These are phyloP conservation scores for Helotiales sp. DNA, from an alignment of 2,329 filamentous ascomycete species.

Conservation along the genomic window DNA sequence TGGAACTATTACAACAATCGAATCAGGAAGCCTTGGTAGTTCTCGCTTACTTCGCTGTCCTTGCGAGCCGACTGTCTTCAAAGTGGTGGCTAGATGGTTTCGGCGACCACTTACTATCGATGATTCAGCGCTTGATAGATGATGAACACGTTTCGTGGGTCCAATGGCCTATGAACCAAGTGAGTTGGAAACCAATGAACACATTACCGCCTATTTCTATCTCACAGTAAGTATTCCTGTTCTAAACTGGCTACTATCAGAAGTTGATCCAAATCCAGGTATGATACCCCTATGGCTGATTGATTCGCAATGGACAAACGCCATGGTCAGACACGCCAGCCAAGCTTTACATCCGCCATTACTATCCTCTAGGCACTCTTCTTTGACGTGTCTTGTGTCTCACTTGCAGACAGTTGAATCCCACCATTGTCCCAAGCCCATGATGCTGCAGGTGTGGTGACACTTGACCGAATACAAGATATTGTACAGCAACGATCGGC, in stretches of 20 bases:
- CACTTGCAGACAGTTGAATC: neutral
- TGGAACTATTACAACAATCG: constrained; percentile 35
- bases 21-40: constrained; percentile 31
- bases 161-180: constrained; percentile 32
- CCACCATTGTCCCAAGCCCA: too few relatives aligned
- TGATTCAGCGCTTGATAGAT: constrained; percentile 35
- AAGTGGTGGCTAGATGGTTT: constrained; percentile 34
- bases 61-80: constrained; percentile 11
- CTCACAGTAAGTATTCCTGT: neutral
- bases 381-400: neutral
- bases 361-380: too few relatives aligned
- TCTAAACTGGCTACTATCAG: too few relatives aligned
- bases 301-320: too few relatives aligned
- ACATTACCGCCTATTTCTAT: neutral
- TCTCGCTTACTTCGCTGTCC: constrained; percentile 19
- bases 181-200: constrained; percentile 8
- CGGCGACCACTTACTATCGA: constrained; percentile 35
- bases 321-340: too few relatives aligned
- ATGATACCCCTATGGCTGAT: neutral
- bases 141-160: constrained; percentile 37
- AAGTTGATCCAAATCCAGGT: neutral
- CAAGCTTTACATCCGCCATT: too few relatives aligned
- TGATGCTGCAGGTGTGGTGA: neutral
- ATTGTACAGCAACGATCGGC: neutral
- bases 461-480: neutral